Base-by-base conservation (phyloP, 352 stramenopile genomes). In the Phytophthora niederhauseri region DNA sequence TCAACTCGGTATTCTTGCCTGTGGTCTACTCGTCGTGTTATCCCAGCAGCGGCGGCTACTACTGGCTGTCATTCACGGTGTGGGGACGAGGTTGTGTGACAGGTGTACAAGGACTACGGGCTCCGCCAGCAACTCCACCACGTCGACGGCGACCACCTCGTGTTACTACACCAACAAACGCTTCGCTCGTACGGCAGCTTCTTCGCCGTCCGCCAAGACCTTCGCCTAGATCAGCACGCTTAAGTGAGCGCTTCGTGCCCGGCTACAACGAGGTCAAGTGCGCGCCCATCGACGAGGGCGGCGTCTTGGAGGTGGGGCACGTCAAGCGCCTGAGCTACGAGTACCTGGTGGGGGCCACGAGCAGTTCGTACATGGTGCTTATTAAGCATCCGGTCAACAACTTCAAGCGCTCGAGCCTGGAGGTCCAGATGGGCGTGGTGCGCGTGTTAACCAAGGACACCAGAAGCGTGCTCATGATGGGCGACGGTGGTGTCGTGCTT, bases 301-400 rank as follows among this genome's bases (percentile, higher is more conserved):
- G 45, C 36, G 36, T 50, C 15, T 14, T 60, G 36, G 7, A 50
- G 19, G 19, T 36, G 4, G 54, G 54, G 15, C 54, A 31, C 26
- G 59, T 60, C 54, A 66, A 75, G 48, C 66, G 38, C n/a, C 53
- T 89, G 6, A 17, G 20, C 5, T 89, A 78, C 34, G 78, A 85
- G 77, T 89, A 81, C 48, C 57, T 89, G 6, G 67, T 89, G 20
- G 57, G 87, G 28, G 78, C 81, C 8, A 89, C 79, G 0, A 72
- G 78, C 6, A 84, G 74, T 63, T 81, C 68, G 36, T 86, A 85
- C 75, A 69, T 75, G 1, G 61, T 69, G 30, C 81, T 78, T 1
- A 76, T 87, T 54, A 89, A 89, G 45, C 26, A 28, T 28, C 26
- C 26, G 26, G 26, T 4, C 26, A 56, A 58, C 56, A 51, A 72